These are phyloP conservation scores for Ploettnerulaceae sp. DNA, from an alignment of 2,329 filamentous ascomycete species.

Conservation along the genomic window DNA sequence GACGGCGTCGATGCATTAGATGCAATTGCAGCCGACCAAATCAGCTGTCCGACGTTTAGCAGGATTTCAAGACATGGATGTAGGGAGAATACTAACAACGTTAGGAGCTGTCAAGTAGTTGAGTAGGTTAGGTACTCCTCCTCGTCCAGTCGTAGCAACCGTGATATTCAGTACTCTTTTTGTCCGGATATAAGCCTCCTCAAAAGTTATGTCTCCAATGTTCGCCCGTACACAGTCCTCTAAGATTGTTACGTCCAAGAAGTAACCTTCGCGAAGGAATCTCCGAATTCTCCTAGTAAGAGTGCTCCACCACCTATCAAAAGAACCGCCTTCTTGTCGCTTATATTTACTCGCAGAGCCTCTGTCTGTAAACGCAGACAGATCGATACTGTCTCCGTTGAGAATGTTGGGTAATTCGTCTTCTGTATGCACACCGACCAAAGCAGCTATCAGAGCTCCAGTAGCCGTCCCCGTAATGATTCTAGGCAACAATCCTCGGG, in stretches of 20 bases:
- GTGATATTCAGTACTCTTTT: conserved; percentile 90
- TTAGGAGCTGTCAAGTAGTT: conserved; percentile 94
- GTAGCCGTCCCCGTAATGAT: conserved; percentile 91
- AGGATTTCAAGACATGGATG: not conserved
- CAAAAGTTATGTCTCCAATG: conserved; percentile 85
- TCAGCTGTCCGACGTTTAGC: conserved; percentile 40
- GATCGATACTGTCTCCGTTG: conserved; percentile 73
- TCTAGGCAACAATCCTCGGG: conserved; percentile 74
- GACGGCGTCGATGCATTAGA: conserved; percentile 48
- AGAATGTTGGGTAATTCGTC: conserved; percentile 76
- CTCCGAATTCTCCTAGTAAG: conserved; percentile 61
- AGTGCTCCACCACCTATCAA: conserved; percentile 46
- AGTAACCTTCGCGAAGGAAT: conserved; percentile 72
- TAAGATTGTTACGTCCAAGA: conserved; percentile 75
- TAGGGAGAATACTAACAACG: conserved; percentile 57
- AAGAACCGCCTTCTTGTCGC: conserved; percentile 36
- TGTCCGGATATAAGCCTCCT: conserved; percentile 82
- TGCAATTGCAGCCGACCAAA: conserved; percentile 55
- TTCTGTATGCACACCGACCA: conserved; percentile 83
- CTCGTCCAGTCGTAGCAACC: conserved; percentile 68
- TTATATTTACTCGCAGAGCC: conserved; percentile 32
- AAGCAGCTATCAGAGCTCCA: conserved; percentile 80
- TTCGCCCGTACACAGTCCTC: conserved; percentile 82
- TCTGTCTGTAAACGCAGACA: conserved; percentile 65
- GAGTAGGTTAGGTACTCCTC: conserved; percentile 75